Base-by-base conservation (phyloP, 441 rosid genomes). In the Erysimum cheiri region DNA sequence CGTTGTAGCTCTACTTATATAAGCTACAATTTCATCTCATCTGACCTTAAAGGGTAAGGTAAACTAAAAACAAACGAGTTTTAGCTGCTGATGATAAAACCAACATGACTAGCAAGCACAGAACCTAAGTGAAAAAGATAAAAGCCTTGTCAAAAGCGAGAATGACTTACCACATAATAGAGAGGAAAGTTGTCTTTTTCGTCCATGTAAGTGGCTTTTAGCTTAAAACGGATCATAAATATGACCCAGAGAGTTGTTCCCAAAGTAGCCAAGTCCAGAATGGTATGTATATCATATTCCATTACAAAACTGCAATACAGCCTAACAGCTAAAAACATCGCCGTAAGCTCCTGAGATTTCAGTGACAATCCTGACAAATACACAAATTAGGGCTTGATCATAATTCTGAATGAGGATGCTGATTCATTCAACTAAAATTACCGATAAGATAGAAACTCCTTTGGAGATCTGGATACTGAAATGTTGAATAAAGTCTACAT, bases 281-380 rank as follows among this genome's bases (percentile, higher is more conserved):
- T 4, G 44, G 98, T 91, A 64, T 93, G 96, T 76, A 93, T 91
- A 77, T 93, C 97, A 70, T 93, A 89, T 75, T 91, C 98, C 98
- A 93, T 93, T 10, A 93, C 97, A 55, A 93, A 86, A 81, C 98
- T 93, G 60, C 97, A 93, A 74, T 93, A 93, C 39, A 91, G 79
- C 81, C 97, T 87, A 19, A 87, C 96, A 75, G 92, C 96, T 77
- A 93, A 74, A 79, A 91, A 93, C 7, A 89, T 82, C 10, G 98
- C 96, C 43, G 97, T 93, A 60, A 93, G 80, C 77, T 93, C 98
- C 80, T 93, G 98, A 26, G 96, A 84, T 76, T 93, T 93, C 67
- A 93, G 81, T 35, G 98, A 93, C 46, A 93, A 69, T 55, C 98
- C 96, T 91, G 87, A 22, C 73, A 87, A 56, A 75, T 17, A 41